Base-by-base conservation (phyloP, 495 filamentous ascomycete genomes). In the Thozetella sp. region DNA sequence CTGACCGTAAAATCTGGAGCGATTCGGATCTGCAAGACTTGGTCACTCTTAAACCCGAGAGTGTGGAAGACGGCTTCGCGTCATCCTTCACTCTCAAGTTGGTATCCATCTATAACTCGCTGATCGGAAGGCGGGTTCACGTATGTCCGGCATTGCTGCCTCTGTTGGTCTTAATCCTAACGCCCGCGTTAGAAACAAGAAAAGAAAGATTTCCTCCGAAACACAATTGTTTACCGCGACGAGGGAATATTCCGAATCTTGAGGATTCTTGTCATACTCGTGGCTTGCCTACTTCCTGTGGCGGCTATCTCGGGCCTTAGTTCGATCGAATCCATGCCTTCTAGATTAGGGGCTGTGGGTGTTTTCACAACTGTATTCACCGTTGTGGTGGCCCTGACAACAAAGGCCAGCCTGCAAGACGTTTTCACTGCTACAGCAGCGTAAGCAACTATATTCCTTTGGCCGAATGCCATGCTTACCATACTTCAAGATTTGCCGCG, bases 371-470 rank as follows among this genome's bases (percentile, higher is more conserved):
- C 59, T 1, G 25, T 70, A 2, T 65, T 71, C 19, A 60, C 68
- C 2, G 27, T 64, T 3, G 51, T 30, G 12, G 20, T 73, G 19
- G 54, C 27, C 11, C 23, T 57, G n/a, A 57, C 69, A 46, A 67
- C 68, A 1, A 54, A 62, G 48, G 70, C 70, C 22, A 63, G 54
- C 24, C 58, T 61, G 19, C 25, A 62, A 17, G 66, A 71, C 2
- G 57, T 71, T 2, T 70, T 71, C 51, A 60, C 57, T 22, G 66
- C 63, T 25, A 69, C 70, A 25, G 53, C 58, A 13, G 40, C 58
- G 58, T 56, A 52, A 25, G 53, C 15, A 15, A 15, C 6, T 15
- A 37, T 37, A 37, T 6, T 15, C 30, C 6, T 37, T 15, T 15
- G 6, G 6, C 30, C 30, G 6, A 6, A 37, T 6, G 15, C 30